These are phyloP conservation scores for Bathelium albidoporum DNA, from an alignment of 495 filamentous ascomycete species.

Conservation along the genomic window DNA sequence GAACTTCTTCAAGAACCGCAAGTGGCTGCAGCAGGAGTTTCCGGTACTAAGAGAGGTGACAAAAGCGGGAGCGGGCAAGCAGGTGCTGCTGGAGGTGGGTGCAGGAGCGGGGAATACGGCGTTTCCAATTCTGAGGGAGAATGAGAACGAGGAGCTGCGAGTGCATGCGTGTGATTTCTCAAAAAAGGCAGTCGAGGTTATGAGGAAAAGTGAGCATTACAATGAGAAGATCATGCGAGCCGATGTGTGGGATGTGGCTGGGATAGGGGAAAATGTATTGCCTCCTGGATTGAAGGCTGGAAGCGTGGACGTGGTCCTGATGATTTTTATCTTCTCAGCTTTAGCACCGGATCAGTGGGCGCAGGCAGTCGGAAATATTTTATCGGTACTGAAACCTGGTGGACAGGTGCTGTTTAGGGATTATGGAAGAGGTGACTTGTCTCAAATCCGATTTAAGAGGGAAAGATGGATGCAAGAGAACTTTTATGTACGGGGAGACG, in stretches of 20 bases:
- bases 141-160: conserved; percentile 66
- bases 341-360: conserved; percentile 77
- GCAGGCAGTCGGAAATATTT: conserved; percentile 70
- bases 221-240: conserved; percentile 59
- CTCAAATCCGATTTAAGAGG: conserved; percentile 94
- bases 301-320: conserved; percentile 77
- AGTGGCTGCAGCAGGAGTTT: conserved; percentile 94
- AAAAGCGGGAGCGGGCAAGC: conserved; percentile 46
- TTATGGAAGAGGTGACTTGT: conserved; percentile 89
- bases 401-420: conserved; percentile 87
- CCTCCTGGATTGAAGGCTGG: conserved; percentile 66
- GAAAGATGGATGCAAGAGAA: conserved; percentile 87
- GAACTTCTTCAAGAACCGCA: conserved; percentile 98
- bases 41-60: conserved; percentile 67
- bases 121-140: conserved; percentile 74
- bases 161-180: conserved; percentile 93
- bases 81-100: conserved; percentile 75
- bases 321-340: conserved; percentile 96
- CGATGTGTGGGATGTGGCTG: conserved; percentile 83
- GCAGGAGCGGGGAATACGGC: conserved; percentile 95
- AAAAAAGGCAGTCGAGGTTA: conserved; percentile 79
- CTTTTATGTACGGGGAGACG: conserved; percentile 92
- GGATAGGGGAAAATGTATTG: conserved; percentile 38
- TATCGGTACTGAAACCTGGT: conserved; percentile 72
- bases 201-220: conserved; percentile 59